phyloP scores from a whole-genome alignment of 108 stramenopile species.

The Hondaea fermentalgiana region DNA sequence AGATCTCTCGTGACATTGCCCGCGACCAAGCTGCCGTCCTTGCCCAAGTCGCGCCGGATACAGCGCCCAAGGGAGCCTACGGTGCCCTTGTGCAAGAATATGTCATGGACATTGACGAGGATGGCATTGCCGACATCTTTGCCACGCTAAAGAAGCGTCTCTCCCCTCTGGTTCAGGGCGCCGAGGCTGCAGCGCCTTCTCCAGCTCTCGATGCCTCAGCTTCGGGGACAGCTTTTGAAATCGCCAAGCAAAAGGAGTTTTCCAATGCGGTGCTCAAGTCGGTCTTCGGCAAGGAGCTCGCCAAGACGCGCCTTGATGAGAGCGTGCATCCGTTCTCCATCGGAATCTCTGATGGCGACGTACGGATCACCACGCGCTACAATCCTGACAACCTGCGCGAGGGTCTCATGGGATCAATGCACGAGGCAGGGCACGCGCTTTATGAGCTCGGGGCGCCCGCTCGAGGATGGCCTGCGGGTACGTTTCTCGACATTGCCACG shows the following conservation, averaged over 20 bases:
- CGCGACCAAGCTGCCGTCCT: conserved; percentile 24
- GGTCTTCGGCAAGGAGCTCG: conserved; percentile 60
- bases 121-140: conserved; percentile 66
- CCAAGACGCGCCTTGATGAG: conserved; percentile 68
- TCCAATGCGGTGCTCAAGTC: conserved; percentile 50
- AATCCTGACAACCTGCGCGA: conserved; percentile 63
- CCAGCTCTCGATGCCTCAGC: conserved; percentile 16
- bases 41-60: conserved; percentile 1
- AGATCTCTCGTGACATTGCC: conserved; percentile 16
- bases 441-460: conserved; percentile 69
- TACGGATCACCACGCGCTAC: conserved; percentile 79
- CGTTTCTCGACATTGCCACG: conserved; percentile 67
- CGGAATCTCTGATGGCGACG: conserved; percentile 58
- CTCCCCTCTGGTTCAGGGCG: conserved; percentile 59
- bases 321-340: conserved; percentile 82
- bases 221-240: conserved; percentile 25
- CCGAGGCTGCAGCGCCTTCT: conserved; percentile 33
- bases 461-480: conserved; percentile 50
- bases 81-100: conserved; percentile 61
- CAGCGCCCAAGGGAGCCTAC: conserved; percentile 39
- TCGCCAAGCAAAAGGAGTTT: conserved; percentile 55
- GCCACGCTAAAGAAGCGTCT: conserved; percentile 55
- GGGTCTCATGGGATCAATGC: conserved; percentile 70
- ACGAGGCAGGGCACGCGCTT: conserved; percentile 84
- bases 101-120: conserved; percentile 66